These are phyloP conservation scores for Colletotrichum godetiae DNA, from an alignment of 2,329 filamentous ascomycete species.

Conservation along the genomic window DNA sequence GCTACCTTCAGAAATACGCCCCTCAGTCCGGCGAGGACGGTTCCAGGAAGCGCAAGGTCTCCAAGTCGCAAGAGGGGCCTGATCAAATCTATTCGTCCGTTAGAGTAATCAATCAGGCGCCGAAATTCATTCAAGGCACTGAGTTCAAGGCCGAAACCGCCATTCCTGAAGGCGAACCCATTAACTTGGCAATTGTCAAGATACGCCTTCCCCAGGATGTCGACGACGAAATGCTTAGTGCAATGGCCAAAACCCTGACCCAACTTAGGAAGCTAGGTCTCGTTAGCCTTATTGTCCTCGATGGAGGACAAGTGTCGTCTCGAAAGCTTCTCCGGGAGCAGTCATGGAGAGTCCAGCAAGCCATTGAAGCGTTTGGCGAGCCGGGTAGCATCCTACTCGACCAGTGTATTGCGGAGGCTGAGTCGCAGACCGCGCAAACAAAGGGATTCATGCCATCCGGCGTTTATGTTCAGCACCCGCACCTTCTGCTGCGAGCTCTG, in stretches of 20 bases:
- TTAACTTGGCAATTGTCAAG: constrained; percentile 85
- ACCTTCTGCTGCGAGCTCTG: constrained; percentile 46
- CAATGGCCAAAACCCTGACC: constrained; percentile 84
- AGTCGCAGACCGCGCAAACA: constrained; percentile 6
- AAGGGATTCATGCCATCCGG: constrained; percentile 33
- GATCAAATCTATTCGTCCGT: constrained; percentile 39
- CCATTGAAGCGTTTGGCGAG: constrained; percentile 76
- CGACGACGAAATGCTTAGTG: constrained; percentile 74
- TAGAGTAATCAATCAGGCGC: constrained; percentile 43
- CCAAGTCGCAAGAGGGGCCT: not conserved
- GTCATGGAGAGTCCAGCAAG: constrained; percentile 77
- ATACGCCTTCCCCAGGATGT: constrained; percentile 79
- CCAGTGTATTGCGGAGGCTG: constrained; percentile 20
- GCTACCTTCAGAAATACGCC: constrained; percentile 88
- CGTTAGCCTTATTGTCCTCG: constrained; percentile 83
- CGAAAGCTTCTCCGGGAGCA: constrained; percentile 66
- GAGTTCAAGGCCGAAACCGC: constrained; percentile 3
- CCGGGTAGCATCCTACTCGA: constrained; percentile 74
- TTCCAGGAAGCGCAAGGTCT: constrained; percentile 5
- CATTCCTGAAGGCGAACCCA: constrained; percentile 45
- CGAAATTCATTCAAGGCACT: constrained; percentile 51
- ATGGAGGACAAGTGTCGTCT: constrained; percentile 65
- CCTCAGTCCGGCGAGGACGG: constrained; percentile 27
- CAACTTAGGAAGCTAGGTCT: constrained; percentile 88
- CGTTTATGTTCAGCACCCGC: constrained; percentile 28